Evolutionary conservation across 768 basidiomycete species (phyloP).

Genomic region (Lyophyllum decastes): DNA sequence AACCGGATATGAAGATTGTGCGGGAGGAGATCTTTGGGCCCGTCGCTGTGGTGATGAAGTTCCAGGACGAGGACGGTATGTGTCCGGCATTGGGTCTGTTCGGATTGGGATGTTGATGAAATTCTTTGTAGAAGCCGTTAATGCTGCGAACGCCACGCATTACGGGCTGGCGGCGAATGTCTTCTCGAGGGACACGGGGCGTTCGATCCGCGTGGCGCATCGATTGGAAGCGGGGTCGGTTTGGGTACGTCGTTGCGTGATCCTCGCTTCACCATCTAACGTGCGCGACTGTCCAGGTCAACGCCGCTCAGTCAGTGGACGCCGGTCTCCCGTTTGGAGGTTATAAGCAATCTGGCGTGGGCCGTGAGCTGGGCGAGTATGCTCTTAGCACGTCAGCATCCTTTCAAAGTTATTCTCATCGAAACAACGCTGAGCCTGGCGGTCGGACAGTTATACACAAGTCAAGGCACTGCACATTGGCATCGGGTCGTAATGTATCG

Average conservation of each 20-base stretch:
- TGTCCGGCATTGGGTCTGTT: conserved; percentile 16
- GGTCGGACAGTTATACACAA: too few species aligned
- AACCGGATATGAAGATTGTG: conserved; percentile 67
- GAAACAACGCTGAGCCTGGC: too few species aligned
- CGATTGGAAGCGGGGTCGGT: conserved; percentile 17
- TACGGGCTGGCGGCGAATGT: conserved; percentile 17
- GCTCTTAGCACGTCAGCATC: conserved; percentile 17
- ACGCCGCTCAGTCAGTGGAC: conserved; percentile 8
- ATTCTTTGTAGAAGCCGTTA: conserved; percentile 16
- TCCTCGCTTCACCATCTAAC: background rate
- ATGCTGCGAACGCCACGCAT: conserved; percentile 15
- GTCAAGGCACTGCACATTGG: too few species aligned
- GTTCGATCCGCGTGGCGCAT: conserved; percentile 18
- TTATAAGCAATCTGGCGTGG: conserved; percentile 26
- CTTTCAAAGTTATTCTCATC: background rate
- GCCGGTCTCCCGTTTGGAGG: conserved; percentile 22
- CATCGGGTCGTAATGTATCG: too few species aligned
- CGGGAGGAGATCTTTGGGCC: conserved; percentile 77
- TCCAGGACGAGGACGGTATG: conserved; percentile 51
- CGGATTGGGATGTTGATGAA: conserved; percentile 26
- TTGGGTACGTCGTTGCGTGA: background rate
- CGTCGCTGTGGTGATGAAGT: conserved; percentile 70
- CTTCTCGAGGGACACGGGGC: conserved; percentile 16
- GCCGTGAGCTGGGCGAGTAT: conserved; percentile 23
- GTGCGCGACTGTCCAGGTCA: conserved; percentile 15